Evolutionary conservation across 2,329 filamentous ascomycete genomes (phyloP), one percentile per base, ranked within the genome.

Genomic region (Meredithiella fracta): DNA sequence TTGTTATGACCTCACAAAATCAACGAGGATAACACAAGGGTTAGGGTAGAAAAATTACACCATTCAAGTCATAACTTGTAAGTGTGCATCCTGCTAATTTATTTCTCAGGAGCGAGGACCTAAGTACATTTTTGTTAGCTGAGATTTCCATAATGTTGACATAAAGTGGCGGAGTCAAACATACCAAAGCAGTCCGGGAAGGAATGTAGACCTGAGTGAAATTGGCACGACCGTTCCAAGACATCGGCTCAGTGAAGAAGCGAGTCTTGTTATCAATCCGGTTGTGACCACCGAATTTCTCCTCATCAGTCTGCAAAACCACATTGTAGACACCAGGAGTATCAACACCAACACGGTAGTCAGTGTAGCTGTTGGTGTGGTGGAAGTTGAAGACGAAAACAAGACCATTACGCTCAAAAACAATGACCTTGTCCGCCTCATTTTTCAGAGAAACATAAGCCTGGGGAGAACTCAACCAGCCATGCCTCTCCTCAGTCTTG

Each of bases 341-440:
- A 53, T 97, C 88, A 40, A 98, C 76, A 17, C 92, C 92, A 50
- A 98, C 83, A 38, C 91, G 81, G 67, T 96, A 98, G 69, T 97
- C 92, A 9, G 83, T 83, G 70, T 85, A 98, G 68, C 88, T 95
- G 62, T 83, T 72, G 26, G 78, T 79, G 0, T 86, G 82, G 66
- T 97, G 83, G 75, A 97, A 96, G 71, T 98, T 98, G 77, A 98
- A 97, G 63, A 96, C 77, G 74, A 90, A 98, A 9, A 98, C 74
- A 58, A 95, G 72, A 0, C 90, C 90, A 1, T 82, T 92, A 31
- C 92, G 80, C 73, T 98, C 92, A 67, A 96, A 98, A 2, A 95
- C 90, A 61, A 98, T 80, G 47, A 97, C 83, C 72, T 97, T 98
- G 71, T 98, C 92, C 20, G 70, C 74, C 65, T 97, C 89, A 66